Conservation (phyloP, 257 asterid genomes). For the Vinca minor region DNA sequence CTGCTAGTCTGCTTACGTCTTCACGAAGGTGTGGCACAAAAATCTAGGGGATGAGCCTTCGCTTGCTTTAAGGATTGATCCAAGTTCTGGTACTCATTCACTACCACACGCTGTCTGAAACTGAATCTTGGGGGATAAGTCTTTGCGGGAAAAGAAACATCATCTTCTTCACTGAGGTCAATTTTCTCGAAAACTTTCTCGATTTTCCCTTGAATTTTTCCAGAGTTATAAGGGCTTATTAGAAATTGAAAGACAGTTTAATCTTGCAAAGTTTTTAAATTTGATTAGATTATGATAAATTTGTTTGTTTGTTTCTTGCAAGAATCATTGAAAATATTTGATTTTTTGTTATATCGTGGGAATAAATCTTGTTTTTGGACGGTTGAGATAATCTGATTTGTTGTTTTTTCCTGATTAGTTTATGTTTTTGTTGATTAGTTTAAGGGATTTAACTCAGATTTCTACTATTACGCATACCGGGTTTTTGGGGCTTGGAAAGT, state of each 20-base stretch:
- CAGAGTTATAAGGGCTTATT: not conserved
- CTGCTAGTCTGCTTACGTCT: not conserved
- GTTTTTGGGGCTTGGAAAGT: conserved; percentile 9
- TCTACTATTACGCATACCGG: conserved; percentile 8
- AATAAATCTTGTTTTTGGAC: conserved; percentile 6
- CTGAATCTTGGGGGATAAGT: no score
- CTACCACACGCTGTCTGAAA: not conserved
- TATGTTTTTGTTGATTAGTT: not conserved
- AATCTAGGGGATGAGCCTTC: conserved; percentile 7
- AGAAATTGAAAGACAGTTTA: not conserved
- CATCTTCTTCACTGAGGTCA: not conserved
- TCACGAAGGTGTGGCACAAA: conserved; percentile 4
- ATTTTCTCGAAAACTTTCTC: not conserved
- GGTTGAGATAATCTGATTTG: conserved; percentile 8
- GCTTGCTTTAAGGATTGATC: not conserved
- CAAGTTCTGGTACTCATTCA: not conserved
- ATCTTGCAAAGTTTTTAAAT: not conserved
- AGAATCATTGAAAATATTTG: conserved; percentile 1
- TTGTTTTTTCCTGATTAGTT: conserved; percentile 2
- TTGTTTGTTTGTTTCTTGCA: not conserved
- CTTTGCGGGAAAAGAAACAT: not conserved
- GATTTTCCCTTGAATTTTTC: not conserved
- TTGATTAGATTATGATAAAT: not conserved
- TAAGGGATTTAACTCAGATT: conserved; percentile 5
- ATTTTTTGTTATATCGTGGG: not conserved